These are phyloP conservation scores for Cubamyces sp. DNA, from an alignment of 768 basidiomycete genomes.

Conservation along the genomic window DNA sequence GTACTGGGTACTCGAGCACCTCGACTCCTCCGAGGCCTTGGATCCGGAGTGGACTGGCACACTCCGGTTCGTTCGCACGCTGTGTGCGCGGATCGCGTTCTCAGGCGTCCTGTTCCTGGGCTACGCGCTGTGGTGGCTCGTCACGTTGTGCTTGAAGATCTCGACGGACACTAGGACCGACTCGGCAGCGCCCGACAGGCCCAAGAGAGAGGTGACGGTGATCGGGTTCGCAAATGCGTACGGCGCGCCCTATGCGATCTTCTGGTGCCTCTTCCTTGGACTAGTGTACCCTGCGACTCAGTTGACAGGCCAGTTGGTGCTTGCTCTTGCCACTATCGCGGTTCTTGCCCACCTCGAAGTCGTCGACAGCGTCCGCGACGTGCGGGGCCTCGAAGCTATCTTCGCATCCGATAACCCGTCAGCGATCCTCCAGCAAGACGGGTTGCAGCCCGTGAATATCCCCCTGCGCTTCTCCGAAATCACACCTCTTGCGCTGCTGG, in stretches of 20 bases:
- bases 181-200: slow-evolving; percentile 31
- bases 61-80: slow-evolving; percentile 59
- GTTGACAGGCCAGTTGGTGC: slow-evolving; percentile 79
- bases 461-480: slow-evolving; percentile 66
- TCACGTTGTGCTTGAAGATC: slow-evolving; percentile 78
- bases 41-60: slow-evolving; percentile 45
- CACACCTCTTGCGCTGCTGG: slow-evolving; percentile 74
- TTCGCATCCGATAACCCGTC: slow-evolving; percentile 55
- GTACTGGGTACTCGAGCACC: slow-evolving; percentile 87
- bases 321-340: slow-evolving; percentile 65
- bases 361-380: slow-evolving; percentile 81
- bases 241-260: slow-evolving; percentile 85
- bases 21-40: slow-evolving; percentile 56
- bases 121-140: slow-evolving; percentile 66
- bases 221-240: slow-evolving; percentile 90
- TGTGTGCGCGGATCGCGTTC: slow-evolving; percentile 62
- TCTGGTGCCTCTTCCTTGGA: slow-evolving; percentile 70
- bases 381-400: slow-evolving; percentile 52
- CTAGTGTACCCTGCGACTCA: slow-evolving; percentile 70
- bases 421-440: slow-evolving; percentile 42
- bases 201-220: slow-evolving; percentile 55
- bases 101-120: slow-evolving; percentile 56
- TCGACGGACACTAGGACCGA: slow-evolving; percentile 33
- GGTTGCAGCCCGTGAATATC: slow-evolving; percentile 34
- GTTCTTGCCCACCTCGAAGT: slow-evolving; percentile 81